A percentile compares a stretch with the other conserved stretches of the same genome.
These are phyloP conservation scores for Tuber brumale DNA, from an alignment of 495 filamentous ascomycete genomes.

Conservation along the genomic window DNA sequence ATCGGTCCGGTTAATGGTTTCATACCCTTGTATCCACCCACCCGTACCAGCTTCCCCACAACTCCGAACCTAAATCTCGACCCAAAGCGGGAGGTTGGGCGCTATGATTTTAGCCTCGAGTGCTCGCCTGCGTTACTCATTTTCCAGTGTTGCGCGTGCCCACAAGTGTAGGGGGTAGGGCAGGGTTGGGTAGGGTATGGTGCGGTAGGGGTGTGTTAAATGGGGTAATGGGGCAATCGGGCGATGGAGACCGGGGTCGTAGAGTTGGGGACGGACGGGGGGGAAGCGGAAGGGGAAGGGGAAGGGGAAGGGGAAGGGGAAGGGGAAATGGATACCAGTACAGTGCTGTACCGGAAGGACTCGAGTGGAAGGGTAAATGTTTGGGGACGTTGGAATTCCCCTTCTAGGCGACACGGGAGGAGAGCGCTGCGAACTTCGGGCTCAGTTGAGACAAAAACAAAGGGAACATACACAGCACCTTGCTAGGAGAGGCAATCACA, in stretches of 20 bases:
- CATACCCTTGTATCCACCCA: not conserved
- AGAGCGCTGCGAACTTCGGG: not conserved
- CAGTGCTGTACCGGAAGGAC: not conserved
- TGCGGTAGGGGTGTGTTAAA: too few species aligned
- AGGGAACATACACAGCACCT: not conserved
- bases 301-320: not conserved
- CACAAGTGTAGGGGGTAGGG: not conserved
- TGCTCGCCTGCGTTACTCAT: constrained; percentile 23
- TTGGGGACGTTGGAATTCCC: not conserved
- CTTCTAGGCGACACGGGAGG: not conserved
- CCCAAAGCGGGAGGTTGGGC: constrained; percentile 23
- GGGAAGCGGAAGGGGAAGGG: too few species aligned
- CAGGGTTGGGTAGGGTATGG: not conserved
- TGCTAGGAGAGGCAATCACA: not conserved
- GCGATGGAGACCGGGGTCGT: not conserved
- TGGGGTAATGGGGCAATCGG: not conserved
- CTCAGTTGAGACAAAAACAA: not conserved
- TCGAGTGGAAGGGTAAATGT: not conserved
- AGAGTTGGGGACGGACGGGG: not conserved
- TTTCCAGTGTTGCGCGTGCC: not conserved
- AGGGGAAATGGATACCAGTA: not conserved
- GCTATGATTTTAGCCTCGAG: constrained; percentile 32
- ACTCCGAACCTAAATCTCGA: constrained; percentile 19
- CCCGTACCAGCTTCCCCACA: constrained; percentile 32
- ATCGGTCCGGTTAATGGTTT: not conserved